A percentile compares a stretch with the other conserved stretches of the same genome.
Evolutionary conservation across 2,329 filamentous ascomycete species (phyloP).

Genomic region (Thelonectria rubi): DNA sequence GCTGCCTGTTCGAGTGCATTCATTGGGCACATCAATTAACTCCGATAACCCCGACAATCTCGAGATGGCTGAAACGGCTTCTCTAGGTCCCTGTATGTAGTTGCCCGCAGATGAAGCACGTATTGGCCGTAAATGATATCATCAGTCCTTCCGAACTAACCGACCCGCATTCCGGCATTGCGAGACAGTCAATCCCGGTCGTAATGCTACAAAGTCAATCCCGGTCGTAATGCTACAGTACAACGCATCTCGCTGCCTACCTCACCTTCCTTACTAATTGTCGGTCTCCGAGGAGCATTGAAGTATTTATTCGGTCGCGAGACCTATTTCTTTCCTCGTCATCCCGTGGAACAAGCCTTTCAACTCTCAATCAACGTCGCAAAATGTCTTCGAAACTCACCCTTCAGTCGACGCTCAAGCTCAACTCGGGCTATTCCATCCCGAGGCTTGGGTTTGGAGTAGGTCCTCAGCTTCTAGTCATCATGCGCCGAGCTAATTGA

Average conservation of each 20-base stretch:
- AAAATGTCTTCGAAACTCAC: slow-evolving; percentile 58
- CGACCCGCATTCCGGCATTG: background rate
- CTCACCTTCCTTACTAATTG: background rate
- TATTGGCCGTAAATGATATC: too few species aligned
- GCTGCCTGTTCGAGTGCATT: background rate
- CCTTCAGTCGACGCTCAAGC: slow-evolving; percentile 59
- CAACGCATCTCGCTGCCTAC: too few species aligned
- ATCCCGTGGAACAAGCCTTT: too few species aligned
- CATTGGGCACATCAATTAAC: background rate
- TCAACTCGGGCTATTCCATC: slow-evolving; percentile 64
- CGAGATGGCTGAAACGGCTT: background rate
- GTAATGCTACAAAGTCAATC: too few species aligned
- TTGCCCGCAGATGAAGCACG: too few species aligned
- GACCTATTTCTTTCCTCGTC: too few species aligned
- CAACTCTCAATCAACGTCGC: slow-evolving; percentile 11
- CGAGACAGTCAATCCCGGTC: background rate
- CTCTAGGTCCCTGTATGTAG: too few species aligned
- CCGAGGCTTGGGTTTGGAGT: slow-evolving; percentile 64
- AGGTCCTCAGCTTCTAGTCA: slow-evolving; percentile 39
- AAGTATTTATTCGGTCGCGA: too few species aligned
- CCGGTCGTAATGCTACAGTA: too few species aligned
- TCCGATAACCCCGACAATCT: background rate
- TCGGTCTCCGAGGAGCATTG: background rate
- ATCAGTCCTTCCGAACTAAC: background rate
- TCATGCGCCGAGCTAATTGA: slow-evolving; percentile 19